These are phyloP conservation scores for Hanseniaspora uvarum DNA, from an alignment of 1,139 yeast species.

Conservation along the genomic window DNA sequence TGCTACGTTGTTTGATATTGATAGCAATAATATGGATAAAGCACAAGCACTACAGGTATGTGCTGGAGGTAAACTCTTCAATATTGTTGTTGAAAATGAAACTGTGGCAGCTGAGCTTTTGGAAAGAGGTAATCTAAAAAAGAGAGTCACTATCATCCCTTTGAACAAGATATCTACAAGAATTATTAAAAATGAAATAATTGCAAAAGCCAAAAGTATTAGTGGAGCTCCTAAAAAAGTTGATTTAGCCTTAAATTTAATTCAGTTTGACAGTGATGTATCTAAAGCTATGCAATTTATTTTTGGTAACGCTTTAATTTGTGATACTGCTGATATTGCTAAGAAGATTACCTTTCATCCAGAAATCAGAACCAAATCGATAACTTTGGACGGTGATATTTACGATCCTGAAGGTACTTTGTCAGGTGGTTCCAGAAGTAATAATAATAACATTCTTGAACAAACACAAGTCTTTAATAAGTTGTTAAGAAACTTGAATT, in stretches of 20 bases:
- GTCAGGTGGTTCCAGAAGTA: constrained; percentile 83
- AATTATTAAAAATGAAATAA: constrained; percentile 37
- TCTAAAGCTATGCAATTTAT: constrained; percentile 80
- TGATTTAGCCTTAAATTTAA: constrained; percentile 70
- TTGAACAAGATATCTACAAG: constrained; percentile 69
- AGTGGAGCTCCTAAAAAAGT: constrained; percentile 65
- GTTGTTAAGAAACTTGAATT: constrained; percentile 36
- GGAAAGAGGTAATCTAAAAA: constrained; percentile 64
- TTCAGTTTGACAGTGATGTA: constrained; percentile 64
- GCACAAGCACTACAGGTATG: constrained; percentile 85
- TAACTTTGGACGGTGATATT: constrained; percentile 84
- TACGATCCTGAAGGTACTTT: constrained; percentile 95
- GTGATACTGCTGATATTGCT: constrained; percentile 81
- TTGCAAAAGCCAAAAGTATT: constrained; percentile 46
- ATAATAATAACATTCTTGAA: constrained; percentile 47
- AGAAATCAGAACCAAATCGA: constrained; percentile 67
- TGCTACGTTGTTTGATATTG: constrained; percentile 68
- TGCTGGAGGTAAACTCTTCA: constrained; percentile 85
- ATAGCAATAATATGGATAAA: constrained; percentile 47
- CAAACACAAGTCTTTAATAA: constrained; percentile 60
- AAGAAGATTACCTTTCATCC: constrained; percentile 80
- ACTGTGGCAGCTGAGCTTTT: constrained; percentile 71
- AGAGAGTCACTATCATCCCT: constrained; percentile 87
- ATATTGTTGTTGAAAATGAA: constrained; percentile 84
- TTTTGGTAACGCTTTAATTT: constrained; percentile 78